Base-by-base conservation (phyloP, 257 asterid genomes). In the Echium plantagineum region DNA sequence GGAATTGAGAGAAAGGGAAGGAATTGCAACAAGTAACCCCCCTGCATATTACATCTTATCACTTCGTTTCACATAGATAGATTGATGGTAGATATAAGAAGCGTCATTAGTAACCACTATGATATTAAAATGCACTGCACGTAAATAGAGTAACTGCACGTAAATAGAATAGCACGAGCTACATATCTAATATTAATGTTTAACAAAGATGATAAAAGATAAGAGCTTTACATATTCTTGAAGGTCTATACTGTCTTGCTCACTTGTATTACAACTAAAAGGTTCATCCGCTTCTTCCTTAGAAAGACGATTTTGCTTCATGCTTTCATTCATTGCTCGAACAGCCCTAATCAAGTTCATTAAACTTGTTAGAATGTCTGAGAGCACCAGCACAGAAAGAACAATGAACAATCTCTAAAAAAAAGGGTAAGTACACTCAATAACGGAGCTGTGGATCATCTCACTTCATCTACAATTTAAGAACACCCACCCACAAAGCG, bases 241-340 rank as follows among this genome's bases (percentile, higher is more conserved):
- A 64, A 56, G 68, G 65, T 78, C 93, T 60, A 85, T 74, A 77
- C 70, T 57, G 60, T 76, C 84, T 76, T 62, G 79, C 63, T 68
- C 90, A 58, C 83, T 78, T 61, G 87, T 71, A 60, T 83, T 78
- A 69, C 78, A 77, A 72, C 80, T 77, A 76, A 20, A 20, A 61
- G 79, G 66, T 52, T 84, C 72, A 74, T 72, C 63, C 20, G 54
- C 72, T 60, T 70, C 83, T 80, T 72, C 90, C 72, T 71, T 75
- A 20, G 81, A 81, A 28, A 58, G 75, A 57, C 78, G 93, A 72
- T 70, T 84, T 70, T 71, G 77, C 77, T 78, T 89, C 68, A 79
- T 69, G 64, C 79, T 70, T 72, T 74, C 85, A 80, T 73, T 86
- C 93, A 89, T 82, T 75, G 83, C 83, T 65, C 95, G 78, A 67